Percentiles rank a stretch among this genome's conserved stretches.
Conservation (phyloP, 768 basidiomycete species). For the Ephemerocybe angulata region DNA sequence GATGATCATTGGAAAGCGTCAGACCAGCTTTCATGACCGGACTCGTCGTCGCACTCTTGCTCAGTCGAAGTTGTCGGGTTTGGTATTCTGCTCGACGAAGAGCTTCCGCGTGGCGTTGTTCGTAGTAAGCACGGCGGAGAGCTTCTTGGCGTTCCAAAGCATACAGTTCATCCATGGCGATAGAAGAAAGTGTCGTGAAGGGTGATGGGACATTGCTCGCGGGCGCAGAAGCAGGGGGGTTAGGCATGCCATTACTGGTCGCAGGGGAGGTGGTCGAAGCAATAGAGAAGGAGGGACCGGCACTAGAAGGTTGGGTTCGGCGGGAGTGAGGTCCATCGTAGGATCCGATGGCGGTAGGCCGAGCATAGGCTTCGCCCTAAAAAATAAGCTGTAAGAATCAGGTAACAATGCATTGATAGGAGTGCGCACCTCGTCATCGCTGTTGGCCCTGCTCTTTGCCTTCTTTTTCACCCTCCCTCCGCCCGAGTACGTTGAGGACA, state of each 20-base stretch:
- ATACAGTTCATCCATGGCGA: slow-evolving; percentile 87
- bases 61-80: slow-evolving; percentile 45
- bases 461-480: slow-evolving; percentile 62
- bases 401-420: slow-evolving; percentile 10
- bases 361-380: slow-evolving; percentile 56
- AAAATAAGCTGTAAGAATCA: background rate
- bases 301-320: slow-evolving; percentile 19
- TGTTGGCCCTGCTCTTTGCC: slow-evolving; percentile 73
- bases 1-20: slow-evolving; percentile 12
- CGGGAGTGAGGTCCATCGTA: slow-evolving; percentile 41
- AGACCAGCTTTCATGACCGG: slow-evolving; percentile 45
- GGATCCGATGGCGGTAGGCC: slow-evolving; percentile 49
- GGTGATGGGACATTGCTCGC: slow-evolving; percentile 26
- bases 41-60: slow-evolving; percentile 68
- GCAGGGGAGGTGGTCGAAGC: slow-evolving; percentile 7
- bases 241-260: slow-evolving; percentile 13
- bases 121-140: slow-evolving; percentile 80
- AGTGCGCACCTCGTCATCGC: slow-evolving; percentile 73
- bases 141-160: slow-evolving; percentile 87
- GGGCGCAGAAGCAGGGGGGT: slow-evolving; percentile 18
- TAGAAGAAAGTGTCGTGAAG: slow-evolving; percentile 64
- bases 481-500: slow-evolving; percentile 9
- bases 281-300: background rate
- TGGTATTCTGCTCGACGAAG: slow-evolving; percentile 71
- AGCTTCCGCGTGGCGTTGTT: slow-evolving; percentile 68